Conservation (phyloP, 176 grass and related monocot species). For the Miscanthus lutarioriparius region DNA sequence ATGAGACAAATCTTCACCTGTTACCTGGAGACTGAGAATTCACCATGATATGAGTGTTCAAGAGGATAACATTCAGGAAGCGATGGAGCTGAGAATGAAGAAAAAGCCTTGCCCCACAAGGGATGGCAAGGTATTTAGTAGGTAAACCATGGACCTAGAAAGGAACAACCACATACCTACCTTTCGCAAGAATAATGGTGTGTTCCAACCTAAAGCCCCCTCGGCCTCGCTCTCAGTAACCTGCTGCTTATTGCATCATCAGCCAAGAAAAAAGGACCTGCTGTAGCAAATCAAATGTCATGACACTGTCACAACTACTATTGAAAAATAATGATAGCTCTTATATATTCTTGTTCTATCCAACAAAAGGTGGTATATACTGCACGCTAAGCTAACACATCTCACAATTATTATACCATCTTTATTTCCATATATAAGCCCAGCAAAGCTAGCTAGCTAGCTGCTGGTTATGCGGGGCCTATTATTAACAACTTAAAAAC, state of each 20-base stretch:
- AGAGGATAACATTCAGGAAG: constrained; percentile 10
- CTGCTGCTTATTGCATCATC: constrained; percentile 38
- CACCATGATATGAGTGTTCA: neutral
- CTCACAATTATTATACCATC: neutral
- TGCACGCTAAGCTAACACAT: constrained; percentile 8
- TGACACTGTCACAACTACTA: neutral
- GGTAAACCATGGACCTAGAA: constrained; percentile 92
- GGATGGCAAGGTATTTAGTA: constrained; percentile 72
- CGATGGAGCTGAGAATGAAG: neutral
- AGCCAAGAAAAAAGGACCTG: constrained; percentile 18
- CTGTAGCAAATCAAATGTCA: neutral
- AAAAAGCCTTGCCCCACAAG: constrained; percentile 63
- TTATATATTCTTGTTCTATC: constrained; percentile 5
- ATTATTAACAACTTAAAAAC: neutral
- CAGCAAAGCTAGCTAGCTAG: neutral
- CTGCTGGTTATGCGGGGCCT: neutral
- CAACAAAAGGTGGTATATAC: neutral
- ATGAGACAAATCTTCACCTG: neutral
- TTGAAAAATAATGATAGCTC: neutral
- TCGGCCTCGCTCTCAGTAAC: constrained; percentile 40
- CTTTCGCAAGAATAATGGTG: constrained; percentile 44
- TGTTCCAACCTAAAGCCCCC: constrained; percentile 58
- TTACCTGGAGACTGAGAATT: neutral
- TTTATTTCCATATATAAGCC: neutral
- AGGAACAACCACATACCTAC: constrained; percentile 77